A percentile compares a stretch with the other conserved stretches of the same genome.
Conservation (phyloP, 2,329 filamentous ascomycete species). For the Xylaria polymorpha region DNA sequence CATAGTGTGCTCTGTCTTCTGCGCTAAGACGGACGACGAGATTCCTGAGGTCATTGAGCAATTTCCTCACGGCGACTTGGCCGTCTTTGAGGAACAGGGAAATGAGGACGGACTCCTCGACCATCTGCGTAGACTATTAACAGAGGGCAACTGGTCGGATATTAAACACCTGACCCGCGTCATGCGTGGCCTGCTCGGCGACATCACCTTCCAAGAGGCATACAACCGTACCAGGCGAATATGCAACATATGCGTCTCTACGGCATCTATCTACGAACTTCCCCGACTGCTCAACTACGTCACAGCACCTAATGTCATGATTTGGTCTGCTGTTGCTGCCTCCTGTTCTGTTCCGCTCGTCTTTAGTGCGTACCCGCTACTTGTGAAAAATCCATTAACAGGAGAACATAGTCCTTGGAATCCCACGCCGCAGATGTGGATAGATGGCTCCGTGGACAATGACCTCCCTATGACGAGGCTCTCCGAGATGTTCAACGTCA, state of each 20-base stretch:
- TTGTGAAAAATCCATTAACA: constrained; percentile 86
- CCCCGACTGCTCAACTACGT: constrained; percentile 91
- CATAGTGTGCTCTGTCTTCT: constrained; percentile 85
- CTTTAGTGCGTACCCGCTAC: constrained; percentile 81
- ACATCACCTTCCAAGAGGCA: constrained; percentile 94
- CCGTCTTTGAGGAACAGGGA: constrained; percentile 77
- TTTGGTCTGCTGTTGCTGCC: constrained; percentile 96
- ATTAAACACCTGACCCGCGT: constrained; percentile 83
- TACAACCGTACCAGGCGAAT: constrained; percentile 95
- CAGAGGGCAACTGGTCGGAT: constrained; percentile 86
- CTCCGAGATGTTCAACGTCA: constrained; percentile 97
- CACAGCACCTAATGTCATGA: constrained; percentile 92
- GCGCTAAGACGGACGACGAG: constrained; percentile 81
- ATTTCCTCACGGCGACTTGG: constrained; percentile 83
- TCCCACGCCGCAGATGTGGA: constrained; percentile 84
- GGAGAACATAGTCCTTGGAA: constrained; percentile 86
- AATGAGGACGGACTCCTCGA: constrained; percentile 71
- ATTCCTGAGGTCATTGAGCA: constrained; percentile 74
- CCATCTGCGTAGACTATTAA: constrained; percentile 78
- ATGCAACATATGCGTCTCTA: constrained; percentile 93
- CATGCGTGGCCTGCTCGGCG: constrained; percentile 83
- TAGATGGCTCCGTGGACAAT: constrained; percentile 94
- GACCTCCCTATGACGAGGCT: constrained; percentile 91
- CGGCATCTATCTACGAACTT: constrained; percentile 86
- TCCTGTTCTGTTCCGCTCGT: constrained; percentile 93